Evolutionary conservation across 768 basidiomycete genomes (phyloP).

Genomic region (Trichaptum fuscoviolaceum): DNA sequence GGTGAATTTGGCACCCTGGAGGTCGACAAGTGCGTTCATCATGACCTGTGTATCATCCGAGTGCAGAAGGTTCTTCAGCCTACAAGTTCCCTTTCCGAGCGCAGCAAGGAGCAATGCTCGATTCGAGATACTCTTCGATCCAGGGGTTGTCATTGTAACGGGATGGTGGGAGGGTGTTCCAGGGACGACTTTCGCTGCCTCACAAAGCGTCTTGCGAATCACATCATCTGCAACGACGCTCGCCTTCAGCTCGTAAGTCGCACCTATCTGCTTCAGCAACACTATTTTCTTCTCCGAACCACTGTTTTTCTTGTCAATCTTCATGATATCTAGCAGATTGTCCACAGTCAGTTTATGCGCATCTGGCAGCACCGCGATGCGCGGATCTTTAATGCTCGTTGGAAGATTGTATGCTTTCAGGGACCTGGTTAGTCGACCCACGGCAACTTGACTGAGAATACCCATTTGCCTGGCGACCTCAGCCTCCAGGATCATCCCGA

Average conservation of each 20-base stretch:
- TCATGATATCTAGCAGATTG: constrained; percentile 88
- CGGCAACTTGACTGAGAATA: constrained; percentile 83
- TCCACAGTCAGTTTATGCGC: constrained; percentile 73
- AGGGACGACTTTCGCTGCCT: constrained; percentile 71
- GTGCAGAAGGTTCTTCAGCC: constrained; percentile 85
- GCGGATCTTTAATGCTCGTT: constrained; percentile 70
- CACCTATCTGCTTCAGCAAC: constrained; percentile 84
- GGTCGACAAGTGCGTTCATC: constrained; percentile 89
- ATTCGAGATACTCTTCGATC: constrained; percentile 95
- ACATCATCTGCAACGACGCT: constrained; percentile 76
- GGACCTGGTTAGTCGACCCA: constrained; percentile 84
- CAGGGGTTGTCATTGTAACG: constrained; percentile 84
- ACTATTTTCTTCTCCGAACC: constrained; percentile 93
- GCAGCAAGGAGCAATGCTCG: constrained; percentile 91
- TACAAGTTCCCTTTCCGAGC: constrained; percentile 81
- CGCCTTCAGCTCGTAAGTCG: constrained; percentile 88
- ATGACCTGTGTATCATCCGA: constrained; percentile 99
- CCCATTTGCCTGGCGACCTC: constrained; percentile 89
- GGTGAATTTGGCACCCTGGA: constrained; percentile 86
- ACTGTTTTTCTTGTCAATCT: constrained; percentile 96
- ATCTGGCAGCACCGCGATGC: constrained; percentile 66
- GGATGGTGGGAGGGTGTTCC: constrained; percentile 58
- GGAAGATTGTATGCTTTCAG: constrained; percentile 91
- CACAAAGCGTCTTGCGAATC: constrained; percentile 77
- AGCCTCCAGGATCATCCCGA: constrained; percentile 96